A percentile compares a stretch with the other conserved stretches of the same genome.
Evolutionary conservation across 1,139 yeast species (phyloP).

Genomic region (Entelexis paramagnoliae): DNA sequence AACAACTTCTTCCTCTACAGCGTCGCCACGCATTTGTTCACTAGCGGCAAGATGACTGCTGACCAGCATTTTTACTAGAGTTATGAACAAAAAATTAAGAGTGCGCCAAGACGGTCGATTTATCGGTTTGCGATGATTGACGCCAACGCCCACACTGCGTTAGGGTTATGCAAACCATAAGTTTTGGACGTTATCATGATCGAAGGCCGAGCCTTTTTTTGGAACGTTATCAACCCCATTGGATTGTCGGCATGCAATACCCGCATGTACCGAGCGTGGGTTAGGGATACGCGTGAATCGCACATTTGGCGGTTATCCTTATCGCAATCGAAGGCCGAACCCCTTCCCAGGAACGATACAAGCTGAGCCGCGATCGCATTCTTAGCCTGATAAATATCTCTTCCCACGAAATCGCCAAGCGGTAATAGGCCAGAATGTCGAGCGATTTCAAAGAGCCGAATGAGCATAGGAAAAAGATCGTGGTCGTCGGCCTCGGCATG

Average conservation of each 20-base stretch:
- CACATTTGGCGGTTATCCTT: too few relatives aligned
- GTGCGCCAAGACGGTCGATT: neutral
- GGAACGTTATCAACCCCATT: too few relatives aligned
- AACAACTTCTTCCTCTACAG: neutral
- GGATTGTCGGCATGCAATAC: too few relatives aligned
- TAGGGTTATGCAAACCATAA: neutral
- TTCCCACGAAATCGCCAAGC: neutral
- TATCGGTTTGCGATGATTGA: neutral
- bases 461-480: conserved; percentile 16
- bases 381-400: neutral
- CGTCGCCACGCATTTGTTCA: neutral
- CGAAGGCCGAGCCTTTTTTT: neutral
- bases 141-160: neutral
- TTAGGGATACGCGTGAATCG: too few relatives aligned
- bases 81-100: too few relatives aligned
- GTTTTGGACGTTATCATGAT: neutral
- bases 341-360: neutral
- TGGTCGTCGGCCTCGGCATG: conserved; percentile 34
- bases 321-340: neutral
- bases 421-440: neutral
- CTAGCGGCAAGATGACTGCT: neutral
- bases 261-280: too few relatives aligned
- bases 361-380: neutral
- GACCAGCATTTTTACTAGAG: neutral
- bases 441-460: neutral